These are phyloP conservation scores for Rutstroemia sp. DNA, from an alignment of 2,329 filamentous ascomycete species.

Conservation along the genomic window DNA sequence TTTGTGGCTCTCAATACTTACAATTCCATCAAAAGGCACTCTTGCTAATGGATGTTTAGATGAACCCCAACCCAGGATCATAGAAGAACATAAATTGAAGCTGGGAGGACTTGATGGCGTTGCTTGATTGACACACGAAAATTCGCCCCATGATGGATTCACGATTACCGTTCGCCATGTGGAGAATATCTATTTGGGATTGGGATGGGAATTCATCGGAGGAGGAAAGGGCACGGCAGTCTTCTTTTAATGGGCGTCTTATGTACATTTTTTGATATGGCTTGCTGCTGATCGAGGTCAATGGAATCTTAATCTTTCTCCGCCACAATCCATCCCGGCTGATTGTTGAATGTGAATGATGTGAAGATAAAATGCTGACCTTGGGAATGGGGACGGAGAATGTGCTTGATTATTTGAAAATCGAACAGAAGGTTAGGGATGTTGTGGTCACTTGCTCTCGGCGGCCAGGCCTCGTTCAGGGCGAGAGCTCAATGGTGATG, in stretches of 20 bases:
- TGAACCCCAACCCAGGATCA: conserved; percentile 79
- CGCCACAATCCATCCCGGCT: conserved; percentile 4
- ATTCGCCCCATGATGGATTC: conserved; percentile 3
- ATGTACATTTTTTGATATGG: conserved; percentile 22
- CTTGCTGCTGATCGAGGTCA: conserved; percentile 10
- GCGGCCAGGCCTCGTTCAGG: too few species aligned
- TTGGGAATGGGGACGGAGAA: too few species aligned
- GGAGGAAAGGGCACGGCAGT: conserved; percentile 28
- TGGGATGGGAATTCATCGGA: conserved; percentile 20
- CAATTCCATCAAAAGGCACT: conserved; percentile 1
- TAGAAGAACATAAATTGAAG: conserved; percentile 37
- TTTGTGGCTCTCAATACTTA: conserved; percentile 30
- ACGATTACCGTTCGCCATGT: conserved; percentile 14
- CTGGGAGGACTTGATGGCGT: conserved; percentile 22
- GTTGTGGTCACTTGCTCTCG: too few species aligned
- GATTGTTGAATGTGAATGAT: neutral
- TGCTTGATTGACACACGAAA: conserved; percentile 16
- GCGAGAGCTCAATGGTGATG: too few species aligned
- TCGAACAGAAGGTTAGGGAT: too few species aligned
- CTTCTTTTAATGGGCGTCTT: conserved; percentile 25
- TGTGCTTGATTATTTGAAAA: too few species aligned
- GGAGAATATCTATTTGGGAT: conserved; percentile 21
- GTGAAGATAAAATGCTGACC: neutral
- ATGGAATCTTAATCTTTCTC: conserved; percentile 11
- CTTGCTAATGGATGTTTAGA: conserved; percentile 39